phyloP scores from a whole-genome alignment of 2,329 filamentous ascomycete species.

The Fonsecaea nubica region DNA sequence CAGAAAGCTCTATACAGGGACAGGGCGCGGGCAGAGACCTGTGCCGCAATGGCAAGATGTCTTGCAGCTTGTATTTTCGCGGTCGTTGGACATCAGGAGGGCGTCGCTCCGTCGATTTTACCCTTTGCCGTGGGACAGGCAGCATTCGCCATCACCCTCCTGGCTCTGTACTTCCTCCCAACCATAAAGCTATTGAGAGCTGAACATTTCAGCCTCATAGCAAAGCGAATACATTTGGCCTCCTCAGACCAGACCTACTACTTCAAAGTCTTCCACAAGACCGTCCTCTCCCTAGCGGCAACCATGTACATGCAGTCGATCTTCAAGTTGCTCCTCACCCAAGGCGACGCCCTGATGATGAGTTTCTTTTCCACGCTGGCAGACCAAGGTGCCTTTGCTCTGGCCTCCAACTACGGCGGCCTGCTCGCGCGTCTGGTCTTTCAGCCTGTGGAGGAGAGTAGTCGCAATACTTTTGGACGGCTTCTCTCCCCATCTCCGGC shows the following conservation, averaged over 20 bases:
- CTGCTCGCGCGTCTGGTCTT: constrained; percentile 87
- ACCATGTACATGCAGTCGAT: constrained; percentile 86
- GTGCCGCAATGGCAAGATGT: constrained; percentile 79
- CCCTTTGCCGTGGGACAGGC: constrained; percentile 90
- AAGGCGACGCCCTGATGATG: constrained; percentile 91
- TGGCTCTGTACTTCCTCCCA: constrained; percentile 72
- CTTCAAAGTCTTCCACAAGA: constrained; percentile 68
- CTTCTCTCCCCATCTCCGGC: constrained; percentile 58
- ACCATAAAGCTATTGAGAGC: constrained; percentile 63
- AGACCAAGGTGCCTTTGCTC: constrained; percentile 87
- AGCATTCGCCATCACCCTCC: constrained; percentile 72
- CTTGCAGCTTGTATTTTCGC: constrained; percentile 74
- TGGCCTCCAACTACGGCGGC: constrained; percentile 94
- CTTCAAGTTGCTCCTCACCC: constrained; percentile 91
- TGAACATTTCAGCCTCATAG: constrained; percentile 73
- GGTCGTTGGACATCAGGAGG: constrained; percentile 54
- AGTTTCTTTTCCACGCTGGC: constrained; percentile 75
- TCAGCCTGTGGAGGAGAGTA: constrained; percentile 94
- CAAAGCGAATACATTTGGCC: constrained; percentile 45
- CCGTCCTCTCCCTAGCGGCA: constrained; percentile 74
- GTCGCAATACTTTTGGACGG: constrained; percentile 85
- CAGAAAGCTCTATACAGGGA: constrained; percentile 79
- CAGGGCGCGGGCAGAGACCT: constrained; percentile 81
- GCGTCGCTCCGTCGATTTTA: constrained; percentile 71
- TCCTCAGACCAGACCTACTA: constrained; percentile 54